Evolutionary conservation across 108 stramenopile species (phyloP), one percentile per base, ranked within the genome.

Genomic region (Cyclotella baltica): DNA sequence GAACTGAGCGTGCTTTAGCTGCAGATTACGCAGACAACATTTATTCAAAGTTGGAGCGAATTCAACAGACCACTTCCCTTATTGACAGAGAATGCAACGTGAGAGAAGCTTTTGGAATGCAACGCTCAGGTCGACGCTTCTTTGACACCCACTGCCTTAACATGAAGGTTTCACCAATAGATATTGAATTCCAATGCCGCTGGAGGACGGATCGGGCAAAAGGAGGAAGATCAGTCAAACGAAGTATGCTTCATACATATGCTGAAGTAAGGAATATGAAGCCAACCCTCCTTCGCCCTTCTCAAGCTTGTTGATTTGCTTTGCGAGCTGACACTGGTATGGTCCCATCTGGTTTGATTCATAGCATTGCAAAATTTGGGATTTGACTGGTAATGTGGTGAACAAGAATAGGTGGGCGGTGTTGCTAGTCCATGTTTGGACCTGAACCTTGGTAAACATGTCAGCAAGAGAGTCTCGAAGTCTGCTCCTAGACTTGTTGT

Each of bases 201-300:
- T 64, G 63, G 63, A 20, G 6, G 6, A 64, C 63, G 10, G 63
- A 64, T 40, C 63, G n/a, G 25, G 63, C 10, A 30, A 64, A 37
- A 18, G 63, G 63, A n/a, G 63, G 10, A 8, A 9, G 63, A 8
- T 30, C 63, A 8, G 40, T 43, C 6, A 6, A 43, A 43, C 13
- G 40, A 43, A 11, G 10, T 20, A 64, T 64, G 63, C 6, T 40
- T 8, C 38, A 64, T 43, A 64, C 9, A 6, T 64, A 64, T 30
- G 9, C 63, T 8, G 25, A 64, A 19, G 36, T 40, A 19, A 37
- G 63, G 25, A 64, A 64, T 43, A 64, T 64, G 63, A 37, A 19
- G 10, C 8, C 10, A 19, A 30, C 8, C 6, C 40, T 64, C 36
- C 10, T 64, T 20, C 63, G 28, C 19, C 63, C 63, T 19, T 64